Base-by-base conservation (phyloP, 1,284 basidiomycete species). In the Fomitopsis palustris region DNA sequence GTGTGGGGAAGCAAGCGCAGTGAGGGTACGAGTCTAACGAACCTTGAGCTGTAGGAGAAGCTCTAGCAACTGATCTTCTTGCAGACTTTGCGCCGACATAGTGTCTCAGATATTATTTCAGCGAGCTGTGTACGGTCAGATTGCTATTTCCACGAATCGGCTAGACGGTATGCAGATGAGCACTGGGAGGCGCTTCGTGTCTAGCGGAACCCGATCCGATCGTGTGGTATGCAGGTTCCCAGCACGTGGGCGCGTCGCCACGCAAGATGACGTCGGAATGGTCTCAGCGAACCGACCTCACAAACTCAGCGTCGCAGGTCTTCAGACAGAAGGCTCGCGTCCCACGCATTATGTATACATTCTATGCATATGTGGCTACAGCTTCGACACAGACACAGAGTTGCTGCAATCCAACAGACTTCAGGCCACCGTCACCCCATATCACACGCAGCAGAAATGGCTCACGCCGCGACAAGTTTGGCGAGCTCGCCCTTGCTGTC, bases 31-130 rank as follows among this genome's bases (percentile, higher is more conserved):
- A 21, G 6, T 2, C 8, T 39, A 19, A 70, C 69, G 27, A 45
- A 86, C 87, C 74, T 88, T 88, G 57, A 90, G 77, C 27, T 87
- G 85, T 16, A 87, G 68, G 19, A 90, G 75, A 12, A 90, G 77
- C 65, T 90, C 87, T 8, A 88, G 74, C 16, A 90, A 76, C 59
- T 90, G 85, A 56, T 87, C 86, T 64, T 83, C 81, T 37, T 72
- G 73, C n/a, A 72, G 45, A 14, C 62, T 63, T 57, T 62, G 69
- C 23, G 64, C 45, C 16, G 69, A 62, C 69, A 69, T 72, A 10
- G 16, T 35, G 17, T 19, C 19, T 14, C 45, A 47, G 9, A 12
- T 10, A 47, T 12, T 47, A 37, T 10, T 10, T 6, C 31, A 33
- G 31, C 16, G 35, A 9, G 35, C n/a, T n/a, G n/a, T n/a, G n/a